Base-by-base conservation (phyloP, 164 flowering plant species). In the Cinnamomum chago region DNA sequence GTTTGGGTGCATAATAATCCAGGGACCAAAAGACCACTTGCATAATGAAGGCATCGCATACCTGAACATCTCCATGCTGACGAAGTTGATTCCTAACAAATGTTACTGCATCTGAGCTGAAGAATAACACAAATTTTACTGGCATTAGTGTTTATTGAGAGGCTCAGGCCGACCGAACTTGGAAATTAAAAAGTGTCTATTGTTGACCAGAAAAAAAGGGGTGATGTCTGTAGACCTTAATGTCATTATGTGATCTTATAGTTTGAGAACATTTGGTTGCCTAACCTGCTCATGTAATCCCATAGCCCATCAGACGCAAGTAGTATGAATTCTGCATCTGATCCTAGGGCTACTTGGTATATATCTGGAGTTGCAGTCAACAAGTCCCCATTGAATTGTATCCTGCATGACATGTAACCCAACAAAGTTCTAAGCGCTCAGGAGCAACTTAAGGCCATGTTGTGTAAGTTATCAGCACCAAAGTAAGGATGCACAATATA, bases 271-370 rank as follows among this genome's bases (percentile, higher is more conserved):
- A 58, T 17, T 62, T 73, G 35, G 13, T 18, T 28, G 3, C 17
- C 75, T 52, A 35, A 95, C 99, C 97, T 91, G 74, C 82, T 91
- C 77, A 95, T 88, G 85, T 95, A 95, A 82, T 95, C 99, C 99
- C 97, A 95, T 70, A 95, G 84, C 58, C 99, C 99, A 86, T 95
- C 99, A 73, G 98, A 90, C 69, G 99, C 98, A 79, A 95, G 83
- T 33, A 95, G 23, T 72, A 93, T 11, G 76, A 92, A 93, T 77
- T 93, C 99, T 68, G 86, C 87, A 83, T 92, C 99, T 64, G 91
- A 76, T 55, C 89, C 92, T 40, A 95, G 90, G 80, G 81, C 58
- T 47, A 86, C 86, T 82, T 86, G 86, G 72, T 72, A 86, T 64
- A 91, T 74, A 73, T 95, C 98, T 75, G 98, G 99, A 72, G 83